These are phyloP conservation scores for Suhomyces kunorum DNA, from an alignment of 1,139 yeast species.

Conservation along the genomic window DNA sequence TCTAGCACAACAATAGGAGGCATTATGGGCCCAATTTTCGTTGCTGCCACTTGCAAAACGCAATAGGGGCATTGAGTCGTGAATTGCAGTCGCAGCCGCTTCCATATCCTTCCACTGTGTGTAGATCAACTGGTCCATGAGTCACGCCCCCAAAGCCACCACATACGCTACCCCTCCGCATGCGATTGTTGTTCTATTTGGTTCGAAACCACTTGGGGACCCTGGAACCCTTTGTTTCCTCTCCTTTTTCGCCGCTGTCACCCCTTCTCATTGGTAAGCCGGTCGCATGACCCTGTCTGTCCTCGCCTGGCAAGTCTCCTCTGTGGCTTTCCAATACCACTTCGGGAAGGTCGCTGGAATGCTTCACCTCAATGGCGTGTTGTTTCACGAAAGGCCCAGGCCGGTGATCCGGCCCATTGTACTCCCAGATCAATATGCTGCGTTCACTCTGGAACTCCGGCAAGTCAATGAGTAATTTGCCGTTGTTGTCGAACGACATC, in stretches of 20 bases:
- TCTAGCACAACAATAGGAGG: no score
- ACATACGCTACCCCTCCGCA: not conserved
- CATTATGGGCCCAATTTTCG: no score
- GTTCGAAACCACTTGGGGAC: conserved; percentile 27
- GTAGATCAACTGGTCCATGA: no score
- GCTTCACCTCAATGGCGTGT: conserved; percentile 22
- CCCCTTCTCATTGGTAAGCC: not conserved
- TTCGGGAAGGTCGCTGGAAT: conserved; percentile 41
- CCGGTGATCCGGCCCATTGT: conserved; percentile 14
- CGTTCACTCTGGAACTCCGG: conserved; percentile 36
- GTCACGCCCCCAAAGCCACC: no score
- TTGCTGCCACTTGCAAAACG: no score
- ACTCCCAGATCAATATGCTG: conserved; percentile 41
- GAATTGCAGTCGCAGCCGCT: no score
- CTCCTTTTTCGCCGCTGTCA: conserved; percentile 3
- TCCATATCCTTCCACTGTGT: no score
- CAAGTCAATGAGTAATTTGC: conserved; percentile 34
- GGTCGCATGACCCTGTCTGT: not conserved
- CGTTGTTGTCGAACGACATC: conserved; percentile 34
- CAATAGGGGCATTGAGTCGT: no score
- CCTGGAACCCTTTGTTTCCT: conserved; percentile 8
- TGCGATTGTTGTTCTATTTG: conserved; percentile 2
- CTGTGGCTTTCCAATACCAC: conserved; percentile 38
- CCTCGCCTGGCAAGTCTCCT: conserved; percentile 26
- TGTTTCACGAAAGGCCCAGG: conserved; percentile 30